These are phyloP conservation scores for Achaetomium macrosporum DNA, from an alignment of 2,329 filamentous ascomycete species.

Conservation along the genomic window DNA sequence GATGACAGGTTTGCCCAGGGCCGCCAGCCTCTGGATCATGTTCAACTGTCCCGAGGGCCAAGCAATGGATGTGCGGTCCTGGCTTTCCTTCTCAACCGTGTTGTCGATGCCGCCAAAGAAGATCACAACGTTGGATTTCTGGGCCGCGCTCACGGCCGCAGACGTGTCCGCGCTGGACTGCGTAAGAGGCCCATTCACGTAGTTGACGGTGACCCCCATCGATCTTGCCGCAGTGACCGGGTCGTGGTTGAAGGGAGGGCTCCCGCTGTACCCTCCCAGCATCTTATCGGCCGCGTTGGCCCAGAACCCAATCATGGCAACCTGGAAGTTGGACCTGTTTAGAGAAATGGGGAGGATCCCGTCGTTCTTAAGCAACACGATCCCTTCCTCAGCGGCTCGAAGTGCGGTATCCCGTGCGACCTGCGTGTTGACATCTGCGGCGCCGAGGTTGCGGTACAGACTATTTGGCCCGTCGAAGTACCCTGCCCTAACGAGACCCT, in stretches of 20 bases:
- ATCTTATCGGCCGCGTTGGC: conserved; percentile 52
- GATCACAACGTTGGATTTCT: conserved; percentile 41
- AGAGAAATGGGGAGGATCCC: conserved; percentile 40
- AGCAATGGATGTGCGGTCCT: conserved; percentile 44
- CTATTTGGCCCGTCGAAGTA: conserved; percentile 23
- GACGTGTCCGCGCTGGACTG: conserved; percentile 17
- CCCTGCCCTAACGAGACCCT: not conserved
- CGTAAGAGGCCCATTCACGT: conserved; percentile 32
- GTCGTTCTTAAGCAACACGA: conserved; percentile 49
- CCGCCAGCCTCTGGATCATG: conserved; percentile 43
- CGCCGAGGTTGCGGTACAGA: conserved; percentile 36
- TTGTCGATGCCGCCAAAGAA: conserved; percentile 52
- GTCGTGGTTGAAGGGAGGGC: conserved; percentile 44
- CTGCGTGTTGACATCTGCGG: conserved; percentile 47
- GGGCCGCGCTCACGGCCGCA: conserved; percentile 8
- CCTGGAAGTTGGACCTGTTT: conserved; percentile 37
- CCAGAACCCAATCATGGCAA: conserved; percentile 55
- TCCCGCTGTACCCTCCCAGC: conserved; percentile 54
- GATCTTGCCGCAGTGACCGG: conserved; percentile 37
- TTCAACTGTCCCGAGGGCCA: conserved; percentile 49
- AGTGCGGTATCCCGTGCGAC: conserved; percentile 39
- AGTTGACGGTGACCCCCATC: conserved; percentile 38
- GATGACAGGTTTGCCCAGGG: conserved; percentile 42
- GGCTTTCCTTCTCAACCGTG: conserved; percentile 45
- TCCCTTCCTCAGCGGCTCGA: conserved; percentile 43